Percentiles rank a stretch among this genome's conserved stretches.
These are phyloP conservation scores for Thamnidium elegans DNA, from an alignment of 192 early-diverging fungal genomes.

Conservation along the genomic window DNA sequence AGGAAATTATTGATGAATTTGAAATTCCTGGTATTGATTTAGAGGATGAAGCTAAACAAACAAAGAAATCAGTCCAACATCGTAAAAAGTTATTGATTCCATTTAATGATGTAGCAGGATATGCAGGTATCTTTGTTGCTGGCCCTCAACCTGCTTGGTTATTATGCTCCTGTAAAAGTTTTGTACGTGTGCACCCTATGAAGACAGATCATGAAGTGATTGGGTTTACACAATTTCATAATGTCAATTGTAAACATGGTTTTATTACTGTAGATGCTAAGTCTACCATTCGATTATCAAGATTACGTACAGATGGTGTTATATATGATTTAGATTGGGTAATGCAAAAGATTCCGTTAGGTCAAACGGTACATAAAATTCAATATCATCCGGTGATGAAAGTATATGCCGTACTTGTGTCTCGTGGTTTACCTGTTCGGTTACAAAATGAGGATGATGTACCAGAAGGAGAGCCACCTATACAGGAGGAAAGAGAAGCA, in stretches of 20 bases:
- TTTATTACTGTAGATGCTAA: slow-evolving; percentile 70
- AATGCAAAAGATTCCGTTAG: slow-evolving; percentile 65
- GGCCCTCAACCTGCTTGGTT: slow-evolving; percentile 74
- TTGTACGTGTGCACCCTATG: slow-evolving; percentile 71
- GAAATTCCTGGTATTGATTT: slow-evolving; percentile 28
- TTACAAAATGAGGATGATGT: slow-evolving; percentile 70
- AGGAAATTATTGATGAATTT: slow-evolving; percentile 27
- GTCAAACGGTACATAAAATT: slow-evolving; percentile 69
- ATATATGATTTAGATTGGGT: slow-evolving; percentile 75
- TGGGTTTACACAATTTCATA: slow-evolving; percentile 75
- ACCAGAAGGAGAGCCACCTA: slow-evolving; percentile 17
- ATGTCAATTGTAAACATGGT: slow-evolving; percentile 71
- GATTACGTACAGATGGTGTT: slow-evolving; percentile 62
- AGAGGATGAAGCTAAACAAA: slow-evolving; percentile 24
- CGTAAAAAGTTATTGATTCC: slow-evolving; percentile 35
- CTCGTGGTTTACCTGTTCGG: slow-evolving; percentile 59
- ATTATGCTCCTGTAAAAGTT: slow-evolving; percentile 58
- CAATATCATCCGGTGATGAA: slow-evolving; percentile 80
- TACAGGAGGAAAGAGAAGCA: slow-evolving; percentile 17
- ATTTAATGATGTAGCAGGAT: slow-evolving; percentile 55
- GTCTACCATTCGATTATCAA: slow-evolving; percentile 58
- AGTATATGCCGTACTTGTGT: slow-evolving; percentile 77
- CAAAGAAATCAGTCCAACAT: neutral
- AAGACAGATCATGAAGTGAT: slow-evolving; percentile 60
- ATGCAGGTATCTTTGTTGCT: slow-evolving; percentile 71